Evolutionary conservation across 2,329 filamentous ascomycete species (phyloP), one percentile per base, ranked within the genome.

Genomic region (Aspergillus pseudoviridinutans): DNA sequence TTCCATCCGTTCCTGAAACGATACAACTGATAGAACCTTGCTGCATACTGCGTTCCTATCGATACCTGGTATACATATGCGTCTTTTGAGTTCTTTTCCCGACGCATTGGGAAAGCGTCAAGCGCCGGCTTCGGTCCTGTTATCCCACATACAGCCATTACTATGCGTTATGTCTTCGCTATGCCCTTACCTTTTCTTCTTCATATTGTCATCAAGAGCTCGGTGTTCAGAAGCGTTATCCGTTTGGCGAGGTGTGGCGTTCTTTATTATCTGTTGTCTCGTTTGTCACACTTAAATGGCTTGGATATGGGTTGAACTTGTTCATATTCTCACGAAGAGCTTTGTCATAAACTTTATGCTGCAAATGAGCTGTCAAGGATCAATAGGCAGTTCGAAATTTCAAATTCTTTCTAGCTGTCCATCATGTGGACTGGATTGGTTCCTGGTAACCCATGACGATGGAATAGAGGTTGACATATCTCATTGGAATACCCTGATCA

Each of bases 211-310:
- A 29, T 61, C 51, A 60, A 61, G 62, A 64, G 51, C 62, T 59
- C 55, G 63, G 67, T 68, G 67, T 72, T 69, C 59, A 66, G 66
- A 67, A 70, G 68, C 67, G 67, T 66, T 61, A 56, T 52, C 41
- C 61, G 52, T 64, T 58, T 57, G 59, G 56, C 51, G 38, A 54
- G 61, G 60, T 64, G 61, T 66, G 67, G 65, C 61, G 62, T 35
- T 53, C 38, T 53, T 50, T 62, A 56, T 55, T 60, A 38, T 60
- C 59, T 60, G 54, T 61, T 38, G 32, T 35, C 50, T 53, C 22
- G n/a, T 44, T 51, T 53, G 42, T 54, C 53, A 27, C 12, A 24
- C 44, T 14, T 47, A 47, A 22, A 47, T 27, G 44, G 44, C 44
- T 47, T 47, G 44, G 44, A 47, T 47, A 24, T 47, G 44, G 44